Conservation (phyloP, 768 basidiomycete genomes). For the Boletellus ananiceps region DNA sequence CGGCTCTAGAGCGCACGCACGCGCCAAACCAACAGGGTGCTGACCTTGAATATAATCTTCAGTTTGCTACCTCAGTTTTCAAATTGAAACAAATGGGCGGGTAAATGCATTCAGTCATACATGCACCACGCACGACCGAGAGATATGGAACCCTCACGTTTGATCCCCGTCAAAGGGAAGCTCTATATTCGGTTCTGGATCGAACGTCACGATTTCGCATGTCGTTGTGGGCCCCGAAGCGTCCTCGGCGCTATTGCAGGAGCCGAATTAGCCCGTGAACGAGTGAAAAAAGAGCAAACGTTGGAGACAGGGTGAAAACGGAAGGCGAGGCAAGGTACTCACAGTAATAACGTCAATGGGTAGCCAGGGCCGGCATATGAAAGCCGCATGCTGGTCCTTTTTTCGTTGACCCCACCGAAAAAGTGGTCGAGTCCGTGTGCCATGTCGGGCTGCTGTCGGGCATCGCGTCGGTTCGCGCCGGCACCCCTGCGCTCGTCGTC, state of each 20-base stretch:
- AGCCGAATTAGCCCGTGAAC: constrained; percentile 1
- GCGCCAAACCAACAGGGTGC: constrained; percentile 4
- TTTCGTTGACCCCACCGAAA: constrained; percentile 48
- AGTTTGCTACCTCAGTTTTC: constrained; percentile 45
- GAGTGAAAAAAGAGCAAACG: not conserved
- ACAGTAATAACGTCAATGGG: constrained; percentile 78
- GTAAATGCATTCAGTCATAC: constrained; percentile 6
- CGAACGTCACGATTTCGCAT: constrained; percentile 83
- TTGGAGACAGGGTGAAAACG: not conserved
- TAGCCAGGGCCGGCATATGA: constrained; percentile 74
- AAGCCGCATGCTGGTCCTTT: constrained; percentile 82
- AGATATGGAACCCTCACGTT: constrained; percentile 37
- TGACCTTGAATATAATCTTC: constrained; percentile 82
- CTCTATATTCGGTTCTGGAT: constrained; percentile 76
- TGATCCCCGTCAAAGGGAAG: constrained; percentile 70
- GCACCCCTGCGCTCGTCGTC: constrained; percentile 36
- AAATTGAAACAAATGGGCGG: not conserved
- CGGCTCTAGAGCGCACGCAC: not conserved
- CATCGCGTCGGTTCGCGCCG: constrained; percentile 26
- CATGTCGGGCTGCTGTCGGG: constrained; percentile 11
- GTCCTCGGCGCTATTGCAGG: constrained; percentile 59
- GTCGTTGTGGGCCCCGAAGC: constrained; percentile 78
- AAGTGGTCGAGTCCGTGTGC: constrained; percentile 50
- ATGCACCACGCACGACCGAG: not conserved
- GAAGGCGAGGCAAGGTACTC: constrained; percentile 27